Base-by-base conservation (phyloP, 2,329 filamentous ascomycete genomes). In the Neofusicoccum parvum region DNA sequence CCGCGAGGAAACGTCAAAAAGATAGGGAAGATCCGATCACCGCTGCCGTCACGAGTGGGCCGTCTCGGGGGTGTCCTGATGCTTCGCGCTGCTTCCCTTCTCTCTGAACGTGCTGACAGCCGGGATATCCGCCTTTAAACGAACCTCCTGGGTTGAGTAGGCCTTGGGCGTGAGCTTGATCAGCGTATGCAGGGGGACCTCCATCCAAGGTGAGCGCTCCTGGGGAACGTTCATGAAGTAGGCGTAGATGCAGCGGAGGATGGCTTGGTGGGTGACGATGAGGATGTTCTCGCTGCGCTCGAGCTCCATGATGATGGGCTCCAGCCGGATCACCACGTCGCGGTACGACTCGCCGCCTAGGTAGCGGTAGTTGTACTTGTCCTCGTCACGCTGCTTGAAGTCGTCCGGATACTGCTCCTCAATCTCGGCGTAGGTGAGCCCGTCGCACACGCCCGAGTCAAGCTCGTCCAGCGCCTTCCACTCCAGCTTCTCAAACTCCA, bases 291-390 rank as follows among this genome's bases (percentile, higher is more conserved):
- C 95, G 71, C 90, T 92, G 68, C 95, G 88, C 79, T 99, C 95
- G 62, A 99, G 85, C 78, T 99, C 95, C 95, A 99, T 99, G 80
- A 99, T 99, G 80, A 99, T 99, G 68, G 95, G 95, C 76, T 99
- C 95, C 0, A 99, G 88, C 0, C 95, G 92, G 73, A 97, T 98
- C 46, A 99, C 95, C 1, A 99, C 94, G 74, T 99, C 95, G 65
- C 94, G 92, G 78, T 99, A 92, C 67, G 92, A 96, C 81, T 99
- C 95, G 63, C 95, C 95, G 68, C 95, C 95, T 5, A 95, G 90
- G 80, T 99, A 99, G 65, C 95, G 92, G 81, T 99, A 99, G 82
- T 99, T 98, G 87, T 98, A 98, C 80, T 99, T 99, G 84, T 99
- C 95, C 70, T 97, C 92, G 78, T 99, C 95, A 68, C 95, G 92